Conservation (phyloP, 1,139 yeast genomes). For the Pichia inconspicua region DNA sequence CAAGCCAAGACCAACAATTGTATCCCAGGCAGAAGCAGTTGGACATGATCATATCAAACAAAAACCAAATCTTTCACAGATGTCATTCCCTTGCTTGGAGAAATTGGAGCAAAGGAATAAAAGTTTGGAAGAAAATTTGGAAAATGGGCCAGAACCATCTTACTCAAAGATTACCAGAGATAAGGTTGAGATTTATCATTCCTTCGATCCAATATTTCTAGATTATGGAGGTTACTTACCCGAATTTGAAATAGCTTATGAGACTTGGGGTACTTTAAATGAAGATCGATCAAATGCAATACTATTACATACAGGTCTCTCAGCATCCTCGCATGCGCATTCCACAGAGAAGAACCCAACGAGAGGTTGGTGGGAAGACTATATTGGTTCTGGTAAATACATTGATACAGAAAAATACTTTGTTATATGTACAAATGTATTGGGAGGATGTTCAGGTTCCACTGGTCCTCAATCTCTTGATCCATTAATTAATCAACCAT, state of each 20-base stretch:
- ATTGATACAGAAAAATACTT: constrained; percentile 77
- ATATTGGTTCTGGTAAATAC: constrained; percentile 77
- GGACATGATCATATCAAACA: constrained; percentile 31
- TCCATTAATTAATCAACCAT: constrained; percentile 59
- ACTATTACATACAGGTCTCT: constrained; percentile 80
- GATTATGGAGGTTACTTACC: constrained; percentile 81
- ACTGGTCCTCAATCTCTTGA: constrained; percentile 86
- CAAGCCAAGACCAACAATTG: constrained; percentile 22
- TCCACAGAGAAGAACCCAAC: constrained; percentile 63
- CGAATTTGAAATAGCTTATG: constrained; percentile 75
- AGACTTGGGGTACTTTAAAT: constrained; percentile 80
- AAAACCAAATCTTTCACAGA: constrained; percentile 42
- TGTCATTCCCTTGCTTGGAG: constrained; percentile 84
- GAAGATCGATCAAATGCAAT: constrained; percentile 59
- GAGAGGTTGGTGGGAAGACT: constrained; percentile 95
- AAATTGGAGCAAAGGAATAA: constrained; percentile 56
- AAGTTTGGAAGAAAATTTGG: constrained; percentile 34
- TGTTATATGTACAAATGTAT: constrained; percentile 79
- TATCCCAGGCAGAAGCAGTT: constrained; percentile 17
- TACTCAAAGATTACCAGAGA: constrained; percentile 68
- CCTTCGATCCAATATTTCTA: constrained; percentile 52
- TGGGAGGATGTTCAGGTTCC: constrained; percentile 93
- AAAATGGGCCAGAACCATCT: constrained; percentile 76
- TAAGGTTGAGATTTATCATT: constrained; percentile 46
- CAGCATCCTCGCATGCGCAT: constrained; percentile 93